phyloP scores from a whole-genome alignment of 257 asterid genomes.

The Eustoma russellianum region DNA sequence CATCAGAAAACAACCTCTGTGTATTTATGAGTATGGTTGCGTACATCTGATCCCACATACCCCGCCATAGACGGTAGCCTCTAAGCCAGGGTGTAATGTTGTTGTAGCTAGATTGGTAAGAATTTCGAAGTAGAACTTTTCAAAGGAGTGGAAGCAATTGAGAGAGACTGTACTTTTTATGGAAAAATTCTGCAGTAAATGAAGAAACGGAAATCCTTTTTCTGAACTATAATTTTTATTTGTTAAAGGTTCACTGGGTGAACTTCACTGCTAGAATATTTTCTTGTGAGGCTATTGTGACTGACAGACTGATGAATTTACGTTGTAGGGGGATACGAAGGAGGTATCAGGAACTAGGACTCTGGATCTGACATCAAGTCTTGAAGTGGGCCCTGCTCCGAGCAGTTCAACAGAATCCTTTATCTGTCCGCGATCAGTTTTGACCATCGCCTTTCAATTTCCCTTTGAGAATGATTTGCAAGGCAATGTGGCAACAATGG shows the following conservation, averaged over 20 bases:
- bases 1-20: too few species aligned
- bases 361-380: constrained; percentile 71
- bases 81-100: too few species aligned
- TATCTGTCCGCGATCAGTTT: constrained; percentile 51
- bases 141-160: not conserved
- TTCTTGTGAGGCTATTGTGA: not conserved
- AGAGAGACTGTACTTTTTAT: not conserved
- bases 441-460: constrained; percentile 92
- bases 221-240: too few species aligned
- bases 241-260: not conserved
- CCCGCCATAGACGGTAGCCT: too few species aligned
- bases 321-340: constrained; percentile 33
- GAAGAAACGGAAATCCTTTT: not conserved
- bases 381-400: constrained; percentile 55
- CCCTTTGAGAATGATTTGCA: constrained; percentile 81
- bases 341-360: constrained; percentile 49
- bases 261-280: not conserved
- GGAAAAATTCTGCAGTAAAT: too few species aligned
- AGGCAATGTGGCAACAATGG: constrained; percentile 80
- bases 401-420: constrained; percentile 29
- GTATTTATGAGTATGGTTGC: too few species aligned
- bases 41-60: too few species aligned
- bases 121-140: too few species aligned
- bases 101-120: too few species aligned
- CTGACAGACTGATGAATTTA: constrained; percentile 8